phyloP scores from a whole-genome alignment of 2,329 filamentous ascomycete species.

The Fusarium protoensiforme region DNA sequence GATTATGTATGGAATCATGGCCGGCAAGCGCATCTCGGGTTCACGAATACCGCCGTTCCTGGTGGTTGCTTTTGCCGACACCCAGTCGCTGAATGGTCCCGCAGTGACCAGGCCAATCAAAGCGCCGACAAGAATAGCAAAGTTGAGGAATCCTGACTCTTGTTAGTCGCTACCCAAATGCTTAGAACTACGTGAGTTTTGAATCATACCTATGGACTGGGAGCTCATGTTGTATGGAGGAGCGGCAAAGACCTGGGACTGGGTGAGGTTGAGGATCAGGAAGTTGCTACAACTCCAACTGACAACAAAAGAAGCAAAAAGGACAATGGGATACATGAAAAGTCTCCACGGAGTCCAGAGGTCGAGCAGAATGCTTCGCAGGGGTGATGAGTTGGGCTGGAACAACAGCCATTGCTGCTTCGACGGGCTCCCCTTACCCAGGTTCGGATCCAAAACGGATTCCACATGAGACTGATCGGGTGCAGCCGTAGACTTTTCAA shows the following conservation, averaged over 20 bases:
- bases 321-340: conserved; percentile 15
- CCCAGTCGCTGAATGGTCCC: conserved; percentile 58
- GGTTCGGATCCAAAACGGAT: not conserved
- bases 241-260: conserved; percentile 10
- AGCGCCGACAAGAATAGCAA: conserved; percentile 55
- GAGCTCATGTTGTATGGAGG: conserved; percentile 25
- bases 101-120: conserved; percentile 54
- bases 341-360: not conserved
- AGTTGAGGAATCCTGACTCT: conserved; percentile 58
- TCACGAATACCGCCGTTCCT: conserved; percentile 59
- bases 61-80: conserved; percentile 51
- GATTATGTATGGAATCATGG: not conserved
- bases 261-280: conserved; percentile 13
- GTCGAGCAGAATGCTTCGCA: not conserved
- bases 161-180: not conserved
- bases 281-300: conserved; percentile 15
- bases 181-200: not conserved
- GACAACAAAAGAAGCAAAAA: conserved; percentile 17
- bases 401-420: not conserved
- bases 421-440: not conserved
- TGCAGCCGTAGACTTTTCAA: not conserved
- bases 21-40: conserved; percentile 58
- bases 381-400: not conserved
- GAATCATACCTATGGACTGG: conserved; percentile 1
- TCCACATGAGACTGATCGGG: not conserved